Evolutionary conservation across 1,284 basidiomycete genomes (phyloP).

Genomic region (Schizopora paradoxa): DNA sequence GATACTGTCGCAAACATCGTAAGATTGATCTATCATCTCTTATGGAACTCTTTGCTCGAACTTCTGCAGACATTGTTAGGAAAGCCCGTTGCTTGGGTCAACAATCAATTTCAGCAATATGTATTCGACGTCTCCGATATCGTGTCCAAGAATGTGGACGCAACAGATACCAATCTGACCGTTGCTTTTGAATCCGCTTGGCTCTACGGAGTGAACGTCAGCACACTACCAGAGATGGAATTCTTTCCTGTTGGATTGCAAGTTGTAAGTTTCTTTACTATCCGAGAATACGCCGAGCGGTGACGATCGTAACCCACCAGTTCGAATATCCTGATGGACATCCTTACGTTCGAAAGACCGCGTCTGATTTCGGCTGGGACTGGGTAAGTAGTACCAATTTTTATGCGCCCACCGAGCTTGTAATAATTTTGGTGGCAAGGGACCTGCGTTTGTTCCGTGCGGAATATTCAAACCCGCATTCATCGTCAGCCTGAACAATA

Average conservation of each 20-base stretch:
- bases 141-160: constrained; percentile 27
- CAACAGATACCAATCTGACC: constrained; percentile 39
- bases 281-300: constrained; percentile 16
- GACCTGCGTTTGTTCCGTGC: constrained; percentile 51
- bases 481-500: constrained; percentile 36
- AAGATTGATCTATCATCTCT: constrained; percentile 11
- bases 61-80: constrained; percentile 42
- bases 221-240: constrained; percentile 42
- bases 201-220: constrained; percentile 48
- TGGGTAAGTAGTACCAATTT: constrained; percentile 35
- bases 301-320: constrained; percentile 26
- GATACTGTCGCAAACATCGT: constrained; percentile 55
- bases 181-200: constrained; percentile 50
- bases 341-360: constrained; percentile 45
- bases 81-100: constrained; percentile 48
- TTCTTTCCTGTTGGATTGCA: constrained; percentile 27
- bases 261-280: constrained; percentile 22
- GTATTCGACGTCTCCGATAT: constrained; percentile 46
- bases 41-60: neutral
- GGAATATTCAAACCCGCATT: constrained; percentile 52
- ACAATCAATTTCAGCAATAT: constrained; percentile 55
- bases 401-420: neutral
- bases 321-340: constrained; percentile 48
- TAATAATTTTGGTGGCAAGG: constrained; percentile 28
- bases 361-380: constrained; percentile 57